Evolutionary conservation across 2,329 filamentous ascomycete genomes (phyloP), one percentile per base, ranked within the genome.

Genomic region (Pseudogymnoascus verrucosus): DNA sequence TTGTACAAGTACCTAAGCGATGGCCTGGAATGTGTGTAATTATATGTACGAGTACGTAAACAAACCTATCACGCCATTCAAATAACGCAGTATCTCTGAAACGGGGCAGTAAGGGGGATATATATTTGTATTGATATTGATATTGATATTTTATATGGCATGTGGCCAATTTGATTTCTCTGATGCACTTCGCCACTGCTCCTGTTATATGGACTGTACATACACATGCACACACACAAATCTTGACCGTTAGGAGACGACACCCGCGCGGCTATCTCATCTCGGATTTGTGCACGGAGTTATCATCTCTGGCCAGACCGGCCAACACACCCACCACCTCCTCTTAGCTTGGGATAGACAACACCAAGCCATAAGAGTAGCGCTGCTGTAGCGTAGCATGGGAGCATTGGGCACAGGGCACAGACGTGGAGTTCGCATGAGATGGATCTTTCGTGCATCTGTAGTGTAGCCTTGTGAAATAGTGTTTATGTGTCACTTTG

Each of bases 341-440:
- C 23, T 34, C 51, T 34, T 57, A 57, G 28, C 51, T 57, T 57
- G 51, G 26, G 28, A 57, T 57, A 19, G 28, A 54, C 14, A 28
- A 11, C 23, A 31, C 14, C 47, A 28, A 11, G 4, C 47, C 19
- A 16, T 54, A 21, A 12, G 51, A 36, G 28, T 57, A 57, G 51
- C 51, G 51, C 16, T 34, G 51, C n/a, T 57, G 28, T 57, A 57
- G 51, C 51, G 28, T 34, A 36, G 47, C 51, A 57, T 57, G 51
- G 28, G 14, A 57, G 16, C 51, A 34, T 34, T 34, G 28, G 51
- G 26, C 51, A 31, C 7, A 4, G 51, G 14, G 51, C 51, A 57
- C 51, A 57, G 51, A 57, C 51, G 51, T 57, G 51, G 51, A 57
- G 51, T 57, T 57, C 51, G 51, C 51, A 57, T 34, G 51, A 36